Conservation (phyloP, 306 rosid species). For the Comarum palustre region DNA sequence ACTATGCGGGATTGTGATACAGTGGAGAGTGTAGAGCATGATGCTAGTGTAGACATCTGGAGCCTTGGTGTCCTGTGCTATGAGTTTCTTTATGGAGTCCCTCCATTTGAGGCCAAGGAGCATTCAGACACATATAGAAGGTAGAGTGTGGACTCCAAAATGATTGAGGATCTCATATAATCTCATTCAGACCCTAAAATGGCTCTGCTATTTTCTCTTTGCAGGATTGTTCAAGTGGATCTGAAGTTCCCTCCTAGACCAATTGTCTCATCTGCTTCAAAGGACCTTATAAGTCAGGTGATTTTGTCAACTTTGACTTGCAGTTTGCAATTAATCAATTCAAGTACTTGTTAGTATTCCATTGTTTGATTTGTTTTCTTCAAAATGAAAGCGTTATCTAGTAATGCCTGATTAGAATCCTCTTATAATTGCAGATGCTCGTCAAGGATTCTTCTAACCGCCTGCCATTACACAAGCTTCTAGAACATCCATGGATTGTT, state of each 20-base stretch:
- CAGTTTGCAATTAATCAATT: not conserved
- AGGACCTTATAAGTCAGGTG: conserved; percentile 92
- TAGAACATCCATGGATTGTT: conserved; percentile 95
- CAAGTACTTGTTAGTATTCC: not conserved
- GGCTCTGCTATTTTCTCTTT: conserved; percentile 6
- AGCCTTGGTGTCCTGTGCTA: conserved; percentile 96
- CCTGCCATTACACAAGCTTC: conserved; percentile 81
- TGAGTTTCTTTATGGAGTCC: conserved; percentile 93
- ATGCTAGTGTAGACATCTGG: conserved; percentile 97
- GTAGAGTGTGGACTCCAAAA: conserved; percentile 29
- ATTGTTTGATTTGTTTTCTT: conserved; percentile 9
- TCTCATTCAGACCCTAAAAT: no score
- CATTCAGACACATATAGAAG: conserved; percentile 98
- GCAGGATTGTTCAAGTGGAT: conserved; percentile 95
- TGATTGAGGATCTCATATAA: not conserved
- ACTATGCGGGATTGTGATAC: conserved; percentile 12
- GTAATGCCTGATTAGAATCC: conserved; percentile 14
- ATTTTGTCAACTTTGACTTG: conserved; percentile 18
- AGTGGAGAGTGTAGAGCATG: conserved; percentile 99
- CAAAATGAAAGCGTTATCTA: not conserved
- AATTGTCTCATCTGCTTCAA: conserved; percentile 81
- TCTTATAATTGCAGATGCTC: conserved; percentile 59
- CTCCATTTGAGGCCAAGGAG: conserved; percentile 97
- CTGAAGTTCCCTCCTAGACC: conserved; percentile 93
- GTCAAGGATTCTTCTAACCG: conserved; percentile 83